Percentiles rank a stretch among this genome's conserved stretches.
Evolutionary conservation across 306 rosid species (phyloP).

Genomic region (Albizia julibrissin): DNA sequence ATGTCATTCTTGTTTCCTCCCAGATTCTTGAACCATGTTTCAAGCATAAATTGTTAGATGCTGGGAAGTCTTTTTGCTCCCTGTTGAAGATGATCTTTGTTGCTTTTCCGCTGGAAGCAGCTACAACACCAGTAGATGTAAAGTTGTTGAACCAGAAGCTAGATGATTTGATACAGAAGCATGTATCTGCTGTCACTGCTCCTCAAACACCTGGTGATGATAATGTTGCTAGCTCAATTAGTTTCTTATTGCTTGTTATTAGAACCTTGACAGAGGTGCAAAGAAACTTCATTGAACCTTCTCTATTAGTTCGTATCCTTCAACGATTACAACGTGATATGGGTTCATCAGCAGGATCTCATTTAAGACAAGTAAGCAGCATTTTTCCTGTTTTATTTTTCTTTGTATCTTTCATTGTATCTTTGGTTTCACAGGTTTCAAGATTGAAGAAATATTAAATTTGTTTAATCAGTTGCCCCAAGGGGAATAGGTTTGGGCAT

Average conservation of each 20-base stretch:
- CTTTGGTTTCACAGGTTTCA: background rate
- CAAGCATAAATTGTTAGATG: constrained; percentile 88
- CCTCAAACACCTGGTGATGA: constrained; percentile 85
- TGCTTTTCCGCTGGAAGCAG: constrained; percentile 90
- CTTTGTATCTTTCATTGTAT: constrained; percentile 14
- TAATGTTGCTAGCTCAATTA: constrained; percentile 69
- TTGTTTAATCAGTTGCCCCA: background rate
- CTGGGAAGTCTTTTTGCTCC: constrained; percentile 93
- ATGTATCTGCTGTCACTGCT: constrained; percentile 62
- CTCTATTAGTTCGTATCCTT: constrained; percentile 78
- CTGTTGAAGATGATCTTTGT: constrained; percentile 92
- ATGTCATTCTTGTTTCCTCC: constrained; percentile 29
- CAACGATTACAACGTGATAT: constrained; percentile 93
- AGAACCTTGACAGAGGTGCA: constrained; percentile 93
- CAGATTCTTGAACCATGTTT: constrained; percentile 99
- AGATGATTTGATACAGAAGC: constrained; percentile 91
- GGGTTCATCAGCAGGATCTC: constrained; percentile 87
- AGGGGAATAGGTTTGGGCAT: background rate
- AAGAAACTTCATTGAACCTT: constrained; percentile 84
- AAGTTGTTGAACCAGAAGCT: constrained; percentile 84
- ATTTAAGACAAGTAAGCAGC: constrained; percentile 80
- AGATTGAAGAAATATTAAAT: background rate
- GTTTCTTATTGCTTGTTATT: constrained; percentile 87
- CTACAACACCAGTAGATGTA: constrained; percentile 77
- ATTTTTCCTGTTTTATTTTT: background rate